phyloP scores from a whole-genome alignment of 805 yeast species.

The Candida easanensis region DNA sequence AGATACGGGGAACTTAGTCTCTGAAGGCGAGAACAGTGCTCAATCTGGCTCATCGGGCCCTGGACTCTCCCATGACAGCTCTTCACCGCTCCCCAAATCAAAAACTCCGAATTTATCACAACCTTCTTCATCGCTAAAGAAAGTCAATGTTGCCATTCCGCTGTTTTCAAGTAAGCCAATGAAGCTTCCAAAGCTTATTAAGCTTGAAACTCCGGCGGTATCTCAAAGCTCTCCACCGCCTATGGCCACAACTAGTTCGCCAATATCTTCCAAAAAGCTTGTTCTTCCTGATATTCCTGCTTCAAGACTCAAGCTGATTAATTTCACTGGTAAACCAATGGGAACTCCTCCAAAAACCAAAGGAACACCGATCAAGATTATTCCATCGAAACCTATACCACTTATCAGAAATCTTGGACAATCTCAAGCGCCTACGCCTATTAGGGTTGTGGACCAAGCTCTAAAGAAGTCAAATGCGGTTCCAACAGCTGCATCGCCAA shows the following conservation, averaged over 20 bases:
- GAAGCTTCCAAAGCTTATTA: slow-evolving; percentile 17
- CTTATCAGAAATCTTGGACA: too few relatives aligned
- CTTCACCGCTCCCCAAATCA: not conserved
- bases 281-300: not conserved
- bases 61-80: too few relatives aligned
- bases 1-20: too few relatives aligned
- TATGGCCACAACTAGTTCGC: too few relatives aligned
- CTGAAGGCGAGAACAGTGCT: too few relatives aligned
- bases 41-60: too few relatives aligned
- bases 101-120: not conserved
- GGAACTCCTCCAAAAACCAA: not conserved
- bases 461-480: too few relatives aligned
- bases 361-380: not conserved
- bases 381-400: too few relatives aligned
- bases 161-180: not conserved
- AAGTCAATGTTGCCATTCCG: not conserved
- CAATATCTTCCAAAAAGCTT: slow-evolving; percentile 2
- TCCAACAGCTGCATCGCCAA: too few relatives aligned
- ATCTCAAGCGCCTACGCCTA: too few relatives aligned
- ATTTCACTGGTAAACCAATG: not conserved
- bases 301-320: slow-evolving; percentile 3
- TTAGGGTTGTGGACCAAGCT: too few relatives aligned
- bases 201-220: slow-evolving; percentile 1
- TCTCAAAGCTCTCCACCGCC: too few relatives aligned
- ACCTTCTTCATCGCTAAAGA: not conserved